Conservation (phyloP, 768 basidiomycete genomes). For the Lepiota venenata region DNA sequence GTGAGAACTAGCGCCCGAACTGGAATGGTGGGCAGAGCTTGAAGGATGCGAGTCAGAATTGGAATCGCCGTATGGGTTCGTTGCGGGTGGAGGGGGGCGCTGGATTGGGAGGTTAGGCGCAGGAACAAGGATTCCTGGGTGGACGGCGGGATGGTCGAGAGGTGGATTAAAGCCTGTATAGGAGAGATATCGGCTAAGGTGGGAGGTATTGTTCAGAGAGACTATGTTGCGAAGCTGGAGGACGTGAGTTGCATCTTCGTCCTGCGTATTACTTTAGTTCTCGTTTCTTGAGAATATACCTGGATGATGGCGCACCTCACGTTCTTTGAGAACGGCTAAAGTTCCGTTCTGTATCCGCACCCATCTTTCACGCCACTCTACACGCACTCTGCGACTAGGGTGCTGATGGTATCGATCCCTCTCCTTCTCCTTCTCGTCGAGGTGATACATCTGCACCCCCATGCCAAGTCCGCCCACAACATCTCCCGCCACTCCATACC, state of each 20-base stretch:
- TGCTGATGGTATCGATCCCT: not conserved
- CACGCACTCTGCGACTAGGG: conserved; percentile 22
- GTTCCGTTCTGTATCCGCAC: conserved; percentile 55
- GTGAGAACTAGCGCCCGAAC: not conserved
- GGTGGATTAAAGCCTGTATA: conserved; percentile 8
- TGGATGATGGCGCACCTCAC: conserved; percentile 37
- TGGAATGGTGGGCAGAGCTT: not conserved
- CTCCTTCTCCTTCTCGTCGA: conserved; percentile 1
- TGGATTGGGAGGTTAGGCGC: not conserved
- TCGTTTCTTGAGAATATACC: not conserved
- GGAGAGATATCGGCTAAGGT: conserved; percentile 11
- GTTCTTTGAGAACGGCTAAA: conserved; percentile 51
- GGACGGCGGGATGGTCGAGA: conserved; percentile 1
- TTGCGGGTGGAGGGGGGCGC: conserved; percentile 1
- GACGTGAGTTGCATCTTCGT: conserved; percentile 10
- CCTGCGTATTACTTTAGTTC: not conserved
- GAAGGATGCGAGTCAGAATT: not conserved
- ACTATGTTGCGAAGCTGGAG: conserved; percentile 13
- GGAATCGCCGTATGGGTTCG: not conserved
- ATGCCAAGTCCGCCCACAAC: not conserved
- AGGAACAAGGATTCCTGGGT: not conserved
- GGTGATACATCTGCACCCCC: not conserved
- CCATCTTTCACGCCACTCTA: conserved; percentile 66
- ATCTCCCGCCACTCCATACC: conserved; percentile 1
- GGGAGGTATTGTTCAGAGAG: conserved; percentile 12